A percentile compares a stretch with the other conserved stretches of the same genome.
Evolutionary conservation across 2,329 filamentous ascomycete species (phyloP).

Genomic region (Thelonectria discophora): DNA sequence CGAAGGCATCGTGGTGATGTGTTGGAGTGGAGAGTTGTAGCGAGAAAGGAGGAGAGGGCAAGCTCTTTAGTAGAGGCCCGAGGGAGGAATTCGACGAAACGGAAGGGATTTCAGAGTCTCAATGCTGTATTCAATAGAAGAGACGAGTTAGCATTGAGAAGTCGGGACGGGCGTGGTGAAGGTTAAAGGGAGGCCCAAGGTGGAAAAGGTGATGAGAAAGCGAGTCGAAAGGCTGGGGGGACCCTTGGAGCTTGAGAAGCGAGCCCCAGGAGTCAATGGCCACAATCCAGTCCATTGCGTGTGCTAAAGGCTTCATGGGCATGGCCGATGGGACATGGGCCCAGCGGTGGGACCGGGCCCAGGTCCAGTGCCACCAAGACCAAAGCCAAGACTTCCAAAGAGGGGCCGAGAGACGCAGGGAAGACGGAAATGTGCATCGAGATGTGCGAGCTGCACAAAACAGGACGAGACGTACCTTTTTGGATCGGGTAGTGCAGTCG

Average conservation of each 20-base stretch:
- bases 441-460: not conserved
- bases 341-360: constrained; percentile 11
- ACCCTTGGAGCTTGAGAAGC: constrained; percentile 1
- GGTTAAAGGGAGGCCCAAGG: not conserved
- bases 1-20: constrained; percentile 36
- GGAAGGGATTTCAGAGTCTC: not conserved
- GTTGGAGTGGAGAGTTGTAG: constrained; percentile 17
- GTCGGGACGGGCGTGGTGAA: not conserved
- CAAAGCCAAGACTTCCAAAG: constrained; percentile 1
- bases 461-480: not conserved
- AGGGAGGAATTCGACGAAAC: constrained; percentile 5
- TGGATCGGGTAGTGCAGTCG: not conserved
- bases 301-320: not conserved
- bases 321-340: constrained; percentile 1
- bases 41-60: not conserved
- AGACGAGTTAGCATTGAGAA: not conserved
- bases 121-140: not conserved
- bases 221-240: not conserved
- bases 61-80: not conserved
- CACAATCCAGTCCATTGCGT: not conserved
- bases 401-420: not conserved
- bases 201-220: not conserved
- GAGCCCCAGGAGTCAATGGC: not conserved
- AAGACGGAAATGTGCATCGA: not conserved
- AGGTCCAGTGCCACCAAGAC: constrained; percentile 8